Evolutionary conservation across 2,329 filamentous ascomycete species (phyloP), one percentile per base, ranked within the genome.

Genomic region (Capronia coronata): DNA sequence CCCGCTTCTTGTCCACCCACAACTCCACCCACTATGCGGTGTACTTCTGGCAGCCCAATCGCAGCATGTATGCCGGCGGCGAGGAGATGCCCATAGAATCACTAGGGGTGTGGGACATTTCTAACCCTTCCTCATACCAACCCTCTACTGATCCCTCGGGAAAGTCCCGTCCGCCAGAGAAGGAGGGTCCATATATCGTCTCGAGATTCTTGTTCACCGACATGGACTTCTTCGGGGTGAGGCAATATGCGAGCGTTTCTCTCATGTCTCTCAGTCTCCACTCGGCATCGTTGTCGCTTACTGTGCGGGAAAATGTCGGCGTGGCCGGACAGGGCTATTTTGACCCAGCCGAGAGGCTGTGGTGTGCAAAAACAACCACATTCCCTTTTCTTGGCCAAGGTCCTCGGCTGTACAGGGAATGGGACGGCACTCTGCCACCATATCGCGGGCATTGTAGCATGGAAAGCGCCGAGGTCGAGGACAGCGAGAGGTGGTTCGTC

Each of bases 1-100:
- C 81, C 60, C 75, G 79, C n/a, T 81, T 82, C 69, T 80, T 78
- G 64, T 82, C 78, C 8, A 66, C 75, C 1, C 80, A 84, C 61
- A 82, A 70, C 41, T 61, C 69, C 11, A 77, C 71, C 0, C 79
- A 83, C 61, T 83, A 83, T 63, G 77, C 72, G 32, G 67, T 82
- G 11, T 83, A 83, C 63, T 69, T 77, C 22, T 83, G 79, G 79
- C 77, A 82, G 57, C 74, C 76, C 1, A 76, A 76, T 55, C 73
- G 74, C 39, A 75, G 74, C 38, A 67, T 75, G 30, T 78, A 75
- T 67, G 71, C 69, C 0, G 68, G 68, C 2, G 73, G 73, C 29
- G 75, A 79, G 44, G 75, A 78, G 57, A 72, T 75, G 10, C 78
- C 78, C 0, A 71, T 78, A 13, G 80, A 83, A 61, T 71, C 74